These are phyloP conservation scores for Trichoderma sp. DNA, from an alignment of 2,329 filamentous ascomycete genomes.

Conservation along the genomic window DNA sequence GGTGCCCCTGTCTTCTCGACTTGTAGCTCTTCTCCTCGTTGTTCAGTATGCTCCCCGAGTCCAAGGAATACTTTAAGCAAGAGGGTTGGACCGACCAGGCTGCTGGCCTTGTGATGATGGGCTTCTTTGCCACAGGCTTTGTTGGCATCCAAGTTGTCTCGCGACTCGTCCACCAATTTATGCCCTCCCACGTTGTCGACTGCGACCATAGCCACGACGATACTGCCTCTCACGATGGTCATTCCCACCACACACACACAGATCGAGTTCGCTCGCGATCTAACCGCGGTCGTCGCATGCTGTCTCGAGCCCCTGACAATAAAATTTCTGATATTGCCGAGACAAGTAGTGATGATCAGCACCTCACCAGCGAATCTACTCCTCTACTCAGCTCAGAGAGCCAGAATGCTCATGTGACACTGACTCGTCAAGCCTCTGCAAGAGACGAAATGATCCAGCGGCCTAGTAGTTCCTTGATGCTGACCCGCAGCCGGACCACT, in stretches of 20 bases:
- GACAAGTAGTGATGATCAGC: constrained; percentile 8
- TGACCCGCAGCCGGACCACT: constrained; percentile 32
- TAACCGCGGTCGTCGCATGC: constrained; percentile 38
- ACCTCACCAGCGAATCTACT: constrained; percentile 47
- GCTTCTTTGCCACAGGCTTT: constrained; percentile 70
- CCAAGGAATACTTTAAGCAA: constrained; percentile 73
- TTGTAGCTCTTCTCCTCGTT: constrained; percentile 83
- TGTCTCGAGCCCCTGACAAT: constrained; percentile 30
- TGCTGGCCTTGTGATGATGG: constrained; percentile 70
- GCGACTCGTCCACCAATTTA: constrained; percentile 68
- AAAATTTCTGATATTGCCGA: constrained; percentile 29
- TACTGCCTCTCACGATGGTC: constrained; percentile 38
- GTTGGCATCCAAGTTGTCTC: constrained; percentile 75
- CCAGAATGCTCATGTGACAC: constrained; percentile 30
- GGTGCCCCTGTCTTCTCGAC: not conserved
- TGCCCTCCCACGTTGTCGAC: constrained; percentile 78
- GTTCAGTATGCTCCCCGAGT: constrained; percentile 89
- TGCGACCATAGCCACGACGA: constrained; percentile 75
- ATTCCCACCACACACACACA: constrained; percentile 29
- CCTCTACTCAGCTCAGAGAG: constrained; percentile 47
- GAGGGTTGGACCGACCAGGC: constrained; percentile 66
- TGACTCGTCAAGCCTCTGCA: constrained; percentile 35
- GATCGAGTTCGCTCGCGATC: constrained; percentile 36
- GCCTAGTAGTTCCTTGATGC: constrained; percentile 30
- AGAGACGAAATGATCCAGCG: constrained; percentile 37